A percentile compares a stretch with the other conserved stretches of the same genome.
These are phyloP conservation scores for Venturia effusa DNA, from an alignment of 2,329 filamentous ascomycete genomes.

Conservation along the genomic window DNA sequence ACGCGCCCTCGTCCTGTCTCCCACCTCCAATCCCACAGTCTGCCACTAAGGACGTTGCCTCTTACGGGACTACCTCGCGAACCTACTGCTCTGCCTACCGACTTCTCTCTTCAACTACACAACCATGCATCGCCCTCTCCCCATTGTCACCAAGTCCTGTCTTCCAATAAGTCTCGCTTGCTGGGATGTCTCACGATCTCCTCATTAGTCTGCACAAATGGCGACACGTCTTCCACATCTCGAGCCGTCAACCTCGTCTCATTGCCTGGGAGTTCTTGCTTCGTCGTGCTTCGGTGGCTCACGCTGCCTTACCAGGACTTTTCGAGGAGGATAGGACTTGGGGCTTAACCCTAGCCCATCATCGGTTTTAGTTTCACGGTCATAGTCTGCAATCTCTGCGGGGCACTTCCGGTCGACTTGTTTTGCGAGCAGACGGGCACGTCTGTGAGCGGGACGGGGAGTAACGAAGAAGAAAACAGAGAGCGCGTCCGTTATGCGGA, in stretches of 20 bases:
- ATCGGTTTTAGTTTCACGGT: slow-evolving; percentile 60
- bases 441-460: slow-evolving; percentile 12
- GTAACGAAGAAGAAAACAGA: slow-evolving; percentile 30
- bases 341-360: slow-evolving; percentile 94
- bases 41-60: not conserved
- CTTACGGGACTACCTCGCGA: not conserved
- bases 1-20: not conserved
- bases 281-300: slow-evolving; percentile 24
- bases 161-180: slow-evolving; percentile 39
- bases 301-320: slow-evolving; percentile 25
- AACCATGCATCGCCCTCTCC: slow-evolving; percentile 61
- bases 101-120: slow-evolving; percentile 21
- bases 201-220: slow-evolving; percentile 29
- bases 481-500: slow-evolving; percentile 41
- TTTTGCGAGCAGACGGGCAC: not conserved
- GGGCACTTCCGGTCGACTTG: not conserved
- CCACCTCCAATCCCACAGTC: not conserved
- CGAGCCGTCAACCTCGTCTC: slow-evolving; percentile 49
- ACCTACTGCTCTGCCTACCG: slow-evolving; percentile 1
- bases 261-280: slow-evolving; percentile 25
- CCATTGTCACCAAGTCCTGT: slow-evolving; percentile 66
- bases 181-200: slow-evolving; percentile 40
- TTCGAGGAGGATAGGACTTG: slow-evolving; percentile 55
- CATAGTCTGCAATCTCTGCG: slow-evolving; percentile 17
- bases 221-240: slow-evolving; percentile 33